phyloP scores from a whole-genome alignment of 192 early-diverging fungal genomes.

The Geranomyces michiganensis region DNA sequence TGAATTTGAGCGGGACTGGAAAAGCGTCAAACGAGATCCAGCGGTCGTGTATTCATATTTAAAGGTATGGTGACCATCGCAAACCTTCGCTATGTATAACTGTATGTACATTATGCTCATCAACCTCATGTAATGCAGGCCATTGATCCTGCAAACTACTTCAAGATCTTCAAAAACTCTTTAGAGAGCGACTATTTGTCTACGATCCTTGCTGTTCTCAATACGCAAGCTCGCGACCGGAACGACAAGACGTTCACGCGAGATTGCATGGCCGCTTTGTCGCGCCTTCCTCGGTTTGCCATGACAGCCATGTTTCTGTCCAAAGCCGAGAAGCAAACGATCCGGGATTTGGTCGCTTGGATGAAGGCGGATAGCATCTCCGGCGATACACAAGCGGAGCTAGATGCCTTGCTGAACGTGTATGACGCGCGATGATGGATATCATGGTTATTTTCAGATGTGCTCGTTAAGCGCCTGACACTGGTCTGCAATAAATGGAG shows the following conservation, averaged over 20 bases:
- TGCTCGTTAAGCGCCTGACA: no score
- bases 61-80: conserved; percentile 49
- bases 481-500: no score
- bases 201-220: conserved; percentile 39
- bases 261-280: conserved; percentile 22
- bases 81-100: neutral
- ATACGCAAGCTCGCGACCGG: neutral
- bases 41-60: conserved; percentile 59
- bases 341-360: conserved; percentile 2
- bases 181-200: conserved; percentile 46
- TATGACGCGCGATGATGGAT: neutral
- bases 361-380: neutral
- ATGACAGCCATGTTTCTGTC: conserved; percentile 46
- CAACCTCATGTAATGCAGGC: conserved; percentile 21
- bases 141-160: conserved; percentile 30
- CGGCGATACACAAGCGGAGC: neutral
- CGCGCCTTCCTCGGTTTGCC: conserved; percentile 37
- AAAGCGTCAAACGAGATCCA: conserved; percentile 53
- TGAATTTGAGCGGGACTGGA: conserved; percentile 79
- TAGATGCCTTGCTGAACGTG: neutral
- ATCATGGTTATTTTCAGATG: no score
- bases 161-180: conserved; percentile 51
- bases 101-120: neutral
- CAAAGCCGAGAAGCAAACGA: conserved; percentile 32
- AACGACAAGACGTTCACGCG: conserved; percentile 3